Base-by-base conservation (phyloP, 495 filamentous ascomycete genomes). In the Talaromyces ruber region DNA sequence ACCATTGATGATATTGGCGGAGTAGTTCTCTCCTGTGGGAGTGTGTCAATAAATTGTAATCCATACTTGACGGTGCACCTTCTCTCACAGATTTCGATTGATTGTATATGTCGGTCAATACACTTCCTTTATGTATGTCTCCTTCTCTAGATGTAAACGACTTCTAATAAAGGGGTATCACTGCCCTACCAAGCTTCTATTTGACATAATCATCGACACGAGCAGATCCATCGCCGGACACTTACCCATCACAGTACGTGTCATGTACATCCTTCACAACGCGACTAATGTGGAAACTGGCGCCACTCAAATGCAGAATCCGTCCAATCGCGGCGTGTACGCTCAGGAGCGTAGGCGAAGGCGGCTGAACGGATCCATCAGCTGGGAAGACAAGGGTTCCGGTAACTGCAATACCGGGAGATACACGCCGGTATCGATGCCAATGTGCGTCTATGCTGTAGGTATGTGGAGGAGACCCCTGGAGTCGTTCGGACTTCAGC, bases 241-340 rank as follows among this genome's bases (percentile, higher is more conserved):
- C 47, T n/a, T n/a, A 43, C 65, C 58, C 63, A 7, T 63, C 61
- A 22, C 60, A 60, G 50, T 64, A 60, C 50, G 68, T 65, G 26
- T 68, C 61, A 39, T 72, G 66, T 58, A 71, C 64, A 56, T 71
- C 66, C 37, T 59, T 37, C 50, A 71, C 56, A 25, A 74, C 63
- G 37, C 63, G 64, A 59, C 72, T 62, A 55, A 72, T 72, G 62
- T 74, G 74, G 6, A 64, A 59, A 61, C 67, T 68, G 3, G 68
- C 71, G 53, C 58, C 68, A 59, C 69, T 72, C 43, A 69, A 68
- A 64, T 71, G 66, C 60, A 74, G 73, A 34, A 76, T 72, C 55
- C 68, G 67, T 58, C 65, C 71, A 58, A 75, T 73, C 43, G 72
- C 68, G 63, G 64, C 60, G 64, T 73, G 71, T 30, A 73, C 45